Conservation (phyloP, 1,284 basidiomycete species). For the Leccinum griseonigrum region DNA sequence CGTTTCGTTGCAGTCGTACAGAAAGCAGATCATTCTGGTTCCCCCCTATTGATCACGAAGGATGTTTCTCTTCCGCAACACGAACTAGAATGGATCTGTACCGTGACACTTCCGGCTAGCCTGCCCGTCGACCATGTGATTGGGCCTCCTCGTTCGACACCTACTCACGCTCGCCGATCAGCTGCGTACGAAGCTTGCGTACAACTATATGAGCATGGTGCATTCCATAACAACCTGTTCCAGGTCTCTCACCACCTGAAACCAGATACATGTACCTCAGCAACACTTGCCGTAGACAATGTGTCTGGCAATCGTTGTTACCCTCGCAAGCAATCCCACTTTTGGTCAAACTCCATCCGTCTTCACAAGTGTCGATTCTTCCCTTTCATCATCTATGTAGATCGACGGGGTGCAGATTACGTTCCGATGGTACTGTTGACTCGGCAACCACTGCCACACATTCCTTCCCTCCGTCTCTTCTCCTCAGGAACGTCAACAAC, state of each 20-base stretch:
- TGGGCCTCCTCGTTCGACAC: constrained; percentile 46
- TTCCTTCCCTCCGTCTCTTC: constrained; percentile 58
- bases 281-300: constrained; percentile 26
- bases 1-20: constrained; percentile 40
- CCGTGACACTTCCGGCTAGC: constrained; percentile 45
- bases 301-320: constrained; percentile 50
- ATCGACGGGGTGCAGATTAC: constrained; percentile 36
- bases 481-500: constrained; percentile 44
- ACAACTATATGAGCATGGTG: constrained; percentile 46
- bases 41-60: constrained; percentile 43
- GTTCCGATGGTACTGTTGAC: constrained; percentile 65
- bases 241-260: constrained; percentile 26
- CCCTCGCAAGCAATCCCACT: constrained; percentile 52
- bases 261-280: constrained; percentile 9
- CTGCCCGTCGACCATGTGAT: constrained; percentile 40
- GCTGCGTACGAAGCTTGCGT: constrained; percentile 57
- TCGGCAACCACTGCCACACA: constrained; percentile 56
- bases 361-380: constrained; percentile 41
- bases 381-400: constrained; percentile 51
- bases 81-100: constrained; percentile 42
- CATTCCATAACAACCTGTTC: constrained; percentile 54
- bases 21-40: constrained; percentile 9
- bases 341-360: constrained; percentile 53
- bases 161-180: constrained; percentile 52
- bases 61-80: constrained; percentile 8